These are phyloP conservation scores for Stevia rebaudiana DNA, from an alignment of 140 eudicot species.

Conservation along the genomic window DNA sequence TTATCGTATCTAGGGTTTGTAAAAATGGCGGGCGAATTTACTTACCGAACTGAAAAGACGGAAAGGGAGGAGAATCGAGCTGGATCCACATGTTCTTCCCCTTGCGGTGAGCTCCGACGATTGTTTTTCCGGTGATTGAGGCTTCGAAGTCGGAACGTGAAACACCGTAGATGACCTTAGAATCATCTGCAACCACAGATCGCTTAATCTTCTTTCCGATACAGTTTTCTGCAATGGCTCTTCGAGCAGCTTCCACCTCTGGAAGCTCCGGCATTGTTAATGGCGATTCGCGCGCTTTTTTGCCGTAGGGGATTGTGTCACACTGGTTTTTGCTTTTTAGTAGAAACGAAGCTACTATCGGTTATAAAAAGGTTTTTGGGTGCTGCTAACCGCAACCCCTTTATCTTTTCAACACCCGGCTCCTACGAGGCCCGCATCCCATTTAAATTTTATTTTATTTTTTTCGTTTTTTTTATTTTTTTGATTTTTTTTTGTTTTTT, in stretches of 20 bases:
- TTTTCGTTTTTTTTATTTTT: too few relatives aligned
- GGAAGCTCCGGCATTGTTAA: slow-evolving; percentile 90
- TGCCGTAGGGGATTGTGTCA: too few relatives aligned
- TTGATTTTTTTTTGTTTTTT: too few relatives aligned
- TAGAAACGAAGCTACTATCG: too few relatives aligned
- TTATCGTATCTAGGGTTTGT: slow-evolving; percentile 29
- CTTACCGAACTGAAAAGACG: slow-evolving; percentile 83
- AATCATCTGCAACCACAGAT: slow-evolving; percentile 61
- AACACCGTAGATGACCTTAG: slow-evolving; percentile 73
- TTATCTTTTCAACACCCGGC: too few relatives aligned
- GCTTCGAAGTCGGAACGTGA: slow-evolving; percentile 62
- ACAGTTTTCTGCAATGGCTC: slow-evolving; percentile 70
- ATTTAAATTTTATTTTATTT: too few relatives aligned
- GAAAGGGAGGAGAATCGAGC: slow-evolving; percentile 94
- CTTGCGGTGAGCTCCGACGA: slow-evolving; percentile 73
- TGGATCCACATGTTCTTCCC: slow-evolving; percentile 91
- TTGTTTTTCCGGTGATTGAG: slow-evolving; percentile 55
- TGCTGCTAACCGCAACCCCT: too few relatives aligned
- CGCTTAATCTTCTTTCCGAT: slow-evolving; percentile 69
- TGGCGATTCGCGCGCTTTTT: slow-evolving; percentile 41
- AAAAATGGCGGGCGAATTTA: not conserved
- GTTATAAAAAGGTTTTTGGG: too few relatives aligned
- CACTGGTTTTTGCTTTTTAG: too few relatives aligned
- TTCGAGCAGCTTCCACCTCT: slow-evolving; percentile 94
- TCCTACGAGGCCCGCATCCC: too few relatives aligned